A percentile compares a stretch with the other conserved stretches of the same genome.
These are phyloP conservation scores for Meyerozyma sp. DNA, from an alignment of 1,139 yeast genomes.

Conservation along the genomic window DNA sequence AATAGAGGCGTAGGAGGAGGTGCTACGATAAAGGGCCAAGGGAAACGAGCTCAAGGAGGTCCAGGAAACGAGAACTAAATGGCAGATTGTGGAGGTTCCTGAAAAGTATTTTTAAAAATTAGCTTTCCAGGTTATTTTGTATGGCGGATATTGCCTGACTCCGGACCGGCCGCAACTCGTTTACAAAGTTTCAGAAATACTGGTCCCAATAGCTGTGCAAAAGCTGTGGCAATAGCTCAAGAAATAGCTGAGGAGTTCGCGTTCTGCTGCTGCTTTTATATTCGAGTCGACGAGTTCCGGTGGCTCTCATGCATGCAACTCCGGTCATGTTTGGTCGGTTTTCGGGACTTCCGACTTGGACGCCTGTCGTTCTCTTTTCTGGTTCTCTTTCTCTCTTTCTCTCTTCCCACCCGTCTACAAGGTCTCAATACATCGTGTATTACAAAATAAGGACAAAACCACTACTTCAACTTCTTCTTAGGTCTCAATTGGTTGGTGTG, in stretches of 20 bases:
- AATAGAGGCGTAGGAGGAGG: background rate
- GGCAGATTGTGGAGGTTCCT: too few relatives aligned
- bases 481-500: conserved; percentile 99
- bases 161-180: too few relatives aligned
- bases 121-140: too few relatives aligned
- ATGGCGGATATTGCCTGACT: too few relatives aligned
- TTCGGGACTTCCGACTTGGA: background rate
- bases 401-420: background rate
- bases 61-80: too few relatives aligned
- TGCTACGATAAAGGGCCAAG: too few relatives aligned
- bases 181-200: too few relatives aligned
- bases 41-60: too few relatives aligned
- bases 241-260: too few relatives aligned
- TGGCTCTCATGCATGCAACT: background rate
- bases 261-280: background rate
- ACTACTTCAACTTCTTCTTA: conserved; percentile 98
- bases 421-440: background rate
- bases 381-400: background rate
- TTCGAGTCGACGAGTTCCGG: background rate
- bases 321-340: background rate
- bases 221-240: too few relatives aligned
- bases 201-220: too few relatives aligned
- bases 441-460: conserved; percentile 25
- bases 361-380: background rate
- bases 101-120: too few relatives aligned